Evolutionary conservation across 129 eudicot genomes (phyloP).

Genomic region (Kitagawia praeruptora): DNA sequence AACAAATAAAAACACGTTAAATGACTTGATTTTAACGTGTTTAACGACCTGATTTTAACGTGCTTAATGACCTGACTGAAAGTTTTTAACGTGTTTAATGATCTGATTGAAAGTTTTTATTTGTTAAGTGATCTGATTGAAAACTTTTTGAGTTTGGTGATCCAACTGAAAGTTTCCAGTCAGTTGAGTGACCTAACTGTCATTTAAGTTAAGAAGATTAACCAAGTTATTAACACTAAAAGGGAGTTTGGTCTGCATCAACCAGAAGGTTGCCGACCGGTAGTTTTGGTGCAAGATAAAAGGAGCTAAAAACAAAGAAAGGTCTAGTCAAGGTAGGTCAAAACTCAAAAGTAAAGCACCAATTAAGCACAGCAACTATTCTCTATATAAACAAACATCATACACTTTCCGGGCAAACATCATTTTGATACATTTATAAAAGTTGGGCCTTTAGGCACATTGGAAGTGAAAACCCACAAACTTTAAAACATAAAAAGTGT

Average conservation of each 20-base stretch:
- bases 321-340: neutral
- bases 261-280: neutral
- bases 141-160: no score
- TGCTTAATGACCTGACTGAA: no score
- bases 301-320: neutral
- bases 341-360: neutral
- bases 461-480: neutral
- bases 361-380: neutral
- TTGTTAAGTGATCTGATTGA: no score
- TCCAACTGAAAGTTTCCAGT: no score
- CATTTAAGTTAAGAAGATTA: no score
- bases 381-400: neutral
- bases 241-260: neutral
- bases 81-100: no score
- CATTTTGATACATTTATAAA: neutral
- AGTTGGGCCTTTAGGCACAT: neutral
- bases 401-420: neutral
- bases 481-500: no score
- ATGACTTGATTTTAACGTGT: no score
- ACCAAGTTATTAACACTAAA: neutral
- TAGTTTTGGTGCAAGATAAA: neutral
- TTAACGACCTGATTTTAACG: no score
- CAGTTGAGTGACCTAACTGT: no score
- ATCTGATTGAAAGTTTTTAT: no score
- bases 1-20: no score